Percentiles rank a stretch among this genome's conserved stretches.
Evolutionary conservation across 2,329 filamentous ascomycete genomes (phyloP).

Genomic region (Xylariaceae sp.): DNA sequence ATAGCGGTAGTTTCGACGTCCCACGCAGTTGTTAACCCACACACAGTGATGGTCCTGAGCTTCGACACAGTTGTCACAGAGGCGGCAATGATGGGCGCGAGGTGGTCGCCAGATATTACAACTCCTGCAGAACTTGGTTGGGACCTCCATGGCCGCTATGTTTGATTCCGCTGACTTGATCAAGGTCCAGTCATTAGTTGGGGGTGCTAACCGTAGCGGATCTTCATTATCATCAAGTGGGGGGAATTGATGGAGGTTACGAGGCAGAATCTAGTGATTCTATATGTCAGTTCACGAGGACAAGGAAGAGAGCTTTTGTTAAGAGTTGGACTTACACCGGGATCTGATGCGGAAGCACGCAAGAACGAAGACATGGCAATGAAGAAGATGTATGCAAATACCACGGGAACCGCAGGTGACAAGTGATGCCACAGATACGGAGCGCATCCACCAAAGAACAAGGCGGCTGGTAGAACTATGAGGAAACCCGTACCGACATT

Average conservation of each 20-base stretch:
- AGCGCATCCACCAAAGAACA: constrained; percentile 84
- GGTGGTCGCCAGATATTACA: constrained; percentile 97
- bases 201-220: constrained; percentile 72
- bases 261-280: constrained; percentile 70
- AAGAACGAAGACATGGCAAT: constrained; percentile 89
- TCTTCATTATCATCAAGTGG: constrained; percentile 69
- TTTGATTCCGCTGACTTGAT: constrained; percentile 71
- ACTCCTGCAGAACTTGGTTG: constrained; percentile 95
- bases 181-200: constrained; percentile 90
- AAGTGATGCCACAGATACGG: constrained; percentile 81
- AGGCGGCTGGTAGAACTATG: constrained; percentile 67
- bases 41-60: constrained; percentile 98
- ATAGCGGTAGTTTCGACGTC: constrained; percentile 93
- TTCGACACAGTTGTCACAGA: constrained; percentile 96
- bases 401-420: constrained; percentile 80
- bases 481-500: constrained; percentile 81
- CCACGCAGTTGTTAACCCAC: constrained; percentile 98
- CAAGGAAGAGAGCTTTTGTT: background rate
- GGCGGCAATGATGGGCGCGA: constrained; percentile 89
- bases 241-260: constrained; percentile 88
- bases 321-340: constrained; percentile 62
- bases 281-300: constrained; percentile 4
- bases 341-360: constrained; percentile 87
- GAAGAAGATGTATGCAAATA: constrained; percentile 88
- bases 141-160: constrained; percentile 91